Evolutionary conservation across 2,329 filamentous ascomycete genomes (phyloP), one percentile per base, ranked within the genome.

Genomic region (Alternaria sp.): DNA sequence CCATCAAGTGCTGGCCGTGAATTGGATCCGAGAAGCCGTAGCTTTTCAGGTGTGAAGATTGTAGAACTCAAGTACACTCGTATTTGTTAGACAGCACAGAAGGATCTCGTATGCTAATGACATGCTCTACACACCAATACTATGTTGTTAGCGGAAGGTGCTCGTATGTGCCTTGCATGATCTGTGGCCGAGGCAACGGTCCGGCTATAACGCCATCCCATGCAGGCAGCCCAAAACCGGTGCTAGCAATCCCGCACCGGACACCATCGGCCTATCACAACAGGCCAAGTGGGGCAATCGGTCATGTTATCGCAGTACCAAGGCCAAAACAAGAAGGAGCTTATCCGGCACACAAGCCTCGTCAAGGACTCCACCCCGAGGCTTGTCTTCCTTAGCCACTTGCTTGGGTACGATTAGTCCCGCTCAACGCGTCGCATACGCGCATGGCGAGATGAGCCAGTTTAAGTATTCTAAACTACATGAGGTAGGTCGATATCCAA

Each of bases 301-400:
- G 41, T 24, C 20, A 42, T 49, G 59, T 64, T 64, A 59, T 64
- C 54, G 46, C 42, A 59, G 39, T 34, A 36, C 62, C 53, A 55
- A 22, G 4, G n/a, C 54, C 47, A 14, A 42, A 56, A 49, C 26
- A 62, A 47, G 62, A 60, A 64, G 62, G 62, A 62, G 58, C 30
- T 54, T 56, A 42, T 48, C 51, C 22, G 24, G n/a, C 38, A 54
- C 41, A 54, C 62, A 64, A 64, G 62, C 62, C 44, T 64, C 28
- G 51, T 53, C 55, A 64, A 64, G 58, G 54, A 8, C 44, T 38
- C 49, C 28, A 52, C 34, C 12, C 34, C 62, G 48, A 62, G 54
- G 62, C 62, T 64, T 64, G 62, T 56, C 47, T 56, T 36, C 5
- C 43, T 56, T 56, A 52, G 53, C 46, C 38, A 20, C 28, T 57